A percentile compares a stretch with the other conserved stretches of the same genome.
phyloP scores from a whole-genome alignment of 257 asterid species.

The Galeopsis tetrahit region DNA sequence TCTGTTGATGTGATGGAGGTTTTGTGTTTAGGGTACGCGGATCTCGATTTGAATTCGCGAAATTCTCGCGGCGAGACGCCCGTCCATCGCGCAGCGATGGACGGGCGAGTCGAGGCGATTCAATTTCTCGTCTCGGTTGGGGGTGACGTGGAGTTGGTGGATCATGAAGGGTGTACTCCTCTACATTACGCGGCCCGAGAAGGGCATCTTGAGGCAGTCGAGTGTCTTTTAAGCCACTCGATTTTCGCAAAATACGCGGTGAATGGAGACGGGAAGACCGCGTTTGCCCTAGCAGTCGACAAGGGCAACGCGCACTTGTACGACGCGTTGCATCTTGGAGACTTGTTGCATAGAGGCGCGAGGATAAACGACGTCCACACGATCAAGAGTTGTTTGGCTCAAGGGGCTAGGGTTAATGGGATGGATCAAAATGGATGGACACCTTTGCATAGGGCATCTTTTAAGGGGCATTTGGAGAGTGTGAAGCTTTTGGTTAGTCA shows the following conservation, averaged over 20 bases:
- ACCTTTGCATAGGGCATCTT: slow-evolving; percentile 74
- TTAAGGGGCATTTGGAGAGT: slow-evolving; percentile 67
- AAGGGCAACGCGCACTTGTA: slow-evolving; percentile 47
- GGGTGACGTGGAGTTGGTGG: slow-evolving; percentile 44
- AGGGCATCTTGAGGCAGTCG: slow-evolving; percentile 51
- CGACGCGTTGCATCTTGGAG: slow-evolving; percentile 50
- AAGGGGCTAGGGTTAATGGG: slow-evolving; percentile 64
- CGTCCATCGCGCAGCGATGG: slow-evolving; percentile 59
- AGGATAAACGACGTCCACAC: slow-evolving; percentile 46
- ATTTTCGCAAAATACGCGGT: slow-evolving; percentile 48
- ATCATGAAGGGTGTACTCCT: slow-evolving; percentile 54
- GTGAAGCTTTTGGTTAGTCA: slow-evolving; percentile 55
- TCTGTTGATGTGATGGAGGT: slow-evolving; percentile 60
- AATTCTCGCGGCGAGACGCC: slow-evolving; percentile 55
- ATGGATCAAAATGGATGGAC: slow-evolving; percentile 85
- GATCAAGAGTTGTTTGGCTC: slow-evolving; percentile 53
- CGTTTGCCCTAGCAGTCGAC: slow-evolving; percentile 58
- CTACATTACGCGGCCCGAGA: slow-evolving; percentile 59
- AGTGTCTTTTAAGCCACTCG: slow-evolving; percentile 44
- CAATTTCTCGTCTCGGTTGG: slow-evolving; percentile 59
- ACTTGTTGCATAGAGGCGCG: slow-evolving; percentile 65
- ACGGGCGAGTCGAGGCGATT: slow-evolving; percentile 49
- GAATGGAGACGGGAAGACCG: slow-evolving; percentile 58
- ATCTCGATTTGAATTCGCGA: slow-evolving; percentile 54
- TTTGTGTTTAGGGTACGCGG: slow-evolving; percentile 47